Conservation (phyloP, 169 alveolate species). For the Plasmodium gaboni region DNA sequence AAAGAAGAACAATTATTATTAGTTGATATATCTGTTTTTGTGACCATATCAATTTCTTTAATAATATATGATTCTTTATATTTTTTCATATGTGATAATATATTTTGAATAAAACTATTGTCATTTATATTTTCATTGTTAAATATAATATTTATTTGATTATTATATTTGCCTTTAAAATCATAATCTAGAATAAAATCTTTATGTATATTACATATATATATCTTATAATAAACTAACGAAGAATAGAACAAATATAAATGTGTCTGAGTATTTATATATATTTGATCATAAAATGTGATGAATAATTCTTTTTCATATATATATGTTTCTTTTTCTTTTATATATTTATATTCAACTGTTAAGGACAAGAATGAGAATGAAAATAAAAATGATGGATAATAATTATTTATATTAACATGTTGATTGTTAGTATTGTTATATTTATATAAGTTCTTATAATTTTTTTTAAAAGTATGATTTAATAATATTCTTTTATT, state of each 20-base stretch:
- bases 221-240: constrained; percentile 22
- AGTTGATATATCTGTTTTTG: background rate
- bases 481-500: constrained; percentile 27
- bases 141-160: too few species aligned
- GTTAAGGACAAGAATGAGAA: background rate
- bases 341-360: constrained; percentile 20
- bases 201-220: constrained; percentile 3
- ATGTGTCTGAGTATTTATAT: background rate
- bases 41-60: constrained; percentile 1
- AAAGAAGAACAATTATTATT: constrained; percentile 15
- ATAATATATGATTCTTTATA: too few species aligned
- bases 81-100: background rate
- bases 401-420: too few species aligned
- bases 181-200: too few species aligned
- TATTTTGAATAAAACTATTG: background rate
- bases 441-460: background rate
- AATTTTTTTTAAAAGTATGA: background rate
- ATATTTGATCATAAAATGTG: constrained; percentile 27
- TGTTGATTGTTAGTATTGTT: too few species aligned
- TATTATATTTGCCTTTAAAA: too few species aligned
- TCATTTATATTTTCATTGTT: too few species aligned
- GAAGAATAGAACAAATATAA: constrained; percentile 29
- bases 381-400: too few species aligned
- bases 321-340: background rate
- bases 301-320: constrained; percentile 31